These are phyloP conservation scores for Pachyrhizus erosus DNA, from an alignment of 306 rosid genomes.

Conservation along the genomic window DNA sequence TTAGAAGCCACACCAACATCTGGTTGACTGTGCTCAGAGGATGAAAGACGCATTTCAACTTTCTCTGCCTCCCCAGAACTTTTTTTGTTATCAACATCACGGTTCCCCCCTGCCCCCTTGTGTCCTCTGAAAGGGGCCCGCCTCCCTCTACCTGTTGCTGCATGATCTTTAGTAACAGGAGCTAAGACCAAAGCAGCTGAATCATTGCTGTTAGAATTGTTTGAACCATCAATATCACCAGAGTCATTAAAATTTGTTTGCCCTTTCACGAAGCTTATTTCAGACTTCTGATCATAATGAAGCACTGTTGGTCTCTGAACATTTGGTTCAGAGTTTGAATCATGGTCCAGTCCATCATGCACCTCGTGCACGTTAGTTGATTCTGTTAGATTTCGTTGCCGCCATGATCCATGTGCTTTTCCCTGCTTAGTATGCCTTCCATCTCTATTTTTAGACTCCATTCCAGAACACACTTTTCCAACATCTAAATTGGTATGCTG, in stretches of 20 bases:
- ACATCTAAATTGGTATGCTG: conserved; percentile 47
- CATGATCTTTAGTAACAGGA: conserved; percentile 62
- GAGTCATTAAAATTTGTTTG: conserved; percentile 56
- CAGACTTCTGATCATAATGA: conserved; percentile 52
- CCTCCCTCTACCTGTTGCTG: conserved; percentile 58
- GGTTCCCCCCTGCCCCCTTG: conserved; percentile 55
- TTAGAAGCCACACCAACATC: conserved; percentile 56
- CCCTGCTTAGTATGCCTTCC: conserved; percentile 73
- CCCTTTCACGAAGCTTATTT: conserved; percentile 52
- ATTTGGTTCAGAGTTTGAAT: conserved; percentile 50
- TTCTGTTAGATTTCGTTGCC: conserved; percentile 64
- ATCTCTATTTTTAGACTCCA: conserved; percentile 65
- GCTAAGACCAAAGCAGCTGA: conserved; percentile 50
- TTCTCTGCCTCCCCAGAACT: conserved; percentile 52
- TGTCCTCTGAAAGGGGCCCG: conserved; percentile 70
- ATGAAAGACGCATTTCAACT: conserved; percentile 47
- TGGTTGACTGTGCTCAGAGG: conserved; percentile 55
- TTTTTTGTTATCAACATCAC: conserved; percentile 64
- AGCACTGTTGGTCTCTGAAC: conserved; percentile 52
- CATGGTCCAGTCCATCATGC: conserved; percentile 53
- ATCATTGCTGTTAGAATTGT: conserved; percentile 48
- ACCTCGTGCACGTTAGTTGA: conserved; percentile 55
- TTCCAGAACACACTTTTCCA: conserved; percentile 56
- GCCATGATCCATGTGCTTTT: conserved; percentile 74
- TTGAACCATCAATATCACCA: conserved; percentile 59